These are phyloP conservation scores for Naganishia sp. DNA, from an alignment of 1,284 basidiomycete genomes.

Conservation along the genomic window DNA sequence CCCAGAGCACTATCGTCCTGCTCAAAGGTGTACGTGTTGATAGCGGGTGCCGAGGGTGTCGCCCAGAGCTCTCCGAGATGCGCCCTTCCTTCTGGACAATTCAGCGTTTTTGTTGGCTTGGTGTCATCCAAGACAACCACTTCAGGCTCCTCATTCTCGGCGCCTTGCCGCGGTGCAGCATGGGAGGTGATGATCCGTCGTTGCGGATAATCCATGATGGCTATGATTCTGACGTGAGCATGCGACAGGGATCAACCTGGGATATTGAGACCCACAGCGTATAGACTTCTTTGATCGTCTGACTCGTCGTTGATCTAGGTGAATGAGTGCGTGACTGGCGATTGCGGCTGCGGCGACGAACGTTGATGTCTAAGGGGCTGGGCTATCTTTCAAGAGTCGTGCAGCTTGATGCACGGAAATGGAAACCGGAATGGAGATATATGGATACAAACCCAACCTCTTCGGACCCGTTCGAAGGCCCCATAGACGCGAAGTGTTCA, in stretches of 20 bases:
- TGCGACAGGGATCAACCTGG: no score
- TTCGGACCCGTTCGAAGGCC: no score
- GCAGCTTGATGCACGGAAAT: no score
- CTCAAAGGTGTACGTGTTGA: slow-evolving; percentile 37
- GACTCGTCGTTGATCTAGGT: not conserved
- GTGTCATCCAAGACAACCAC: slow-evolving; percentile 36
- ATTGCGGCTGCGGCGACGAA: no score
- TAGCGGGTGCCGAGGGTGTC: slow-evolving; percentile 38
- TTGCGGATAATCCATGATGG: slow-evolving; percentile 35
- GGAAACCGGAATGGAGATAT: no score
- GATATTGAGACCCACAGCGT: not conserved
- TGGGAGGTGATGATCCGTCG: slow-evolving; percentile 48
- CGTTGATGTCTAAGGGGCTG: no score
- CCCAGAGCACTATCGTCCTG: slow-evolving; percentile 35
- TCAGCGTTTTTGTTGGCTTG: slow-evolving; percentile 36
- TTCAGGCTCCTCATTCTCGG: slow-evolving; percentile 39
- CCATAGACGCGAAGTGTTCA: no score
- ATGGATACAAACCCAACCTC: no score
- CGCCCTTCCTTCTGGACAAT: slow-evolving; percentile 37
- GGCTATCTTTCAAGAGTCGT: no score
- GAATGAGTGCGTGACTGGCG: no score
- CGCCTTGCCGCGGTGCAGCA: slow-evolving; percentile 10
- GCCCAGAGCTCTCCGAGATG: slow-evolving; percentile 44
- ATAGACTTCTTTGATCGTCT: not conserved
- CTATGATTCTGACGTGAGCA: not conserved